Base-by-base conservation (phyloP, 1,284 basidiomycete species). In the Flammula alnicola region DNA sequence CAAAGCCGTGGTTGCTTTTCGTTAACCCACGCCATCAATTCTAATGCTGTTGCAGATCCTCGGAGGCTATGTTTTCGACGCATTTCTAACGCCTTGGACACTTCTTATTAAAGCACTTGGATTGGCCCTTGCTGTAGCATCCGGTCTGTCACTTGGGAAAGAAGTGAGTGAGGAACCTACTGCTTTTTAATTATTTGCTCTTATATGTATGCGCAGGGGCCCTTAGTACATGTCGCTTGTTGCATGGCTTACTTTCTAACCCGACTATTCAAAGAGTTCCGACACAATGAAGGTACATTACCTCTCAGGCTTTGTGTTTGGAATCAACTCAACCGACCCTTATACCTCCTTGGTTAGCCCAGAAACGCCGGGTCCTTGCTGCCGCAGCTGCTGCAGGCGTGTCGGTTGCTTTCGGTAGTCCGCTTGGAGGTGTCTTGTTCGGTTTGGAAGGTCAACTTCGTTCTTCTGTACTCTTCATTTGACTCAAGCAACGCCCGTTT, bases 91-190 rank as follows among this genome's bases (percentile, higher is more conserved):
- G n/a, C 78, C 84, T 0, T 87, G 84, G 85, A 88, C 84, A 0
- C 75, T 90, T 12, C 68, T 89, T 33, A 88, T 90, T 61, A 93
- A 93, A 65, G 81, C 84, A 0, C 67, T 92, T 37, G 90, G 89
- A 5, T 74, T 93, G 25, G 86, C 88, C 5, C 76, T 93, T 7
- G 77, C 87, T 1, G 88, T 91, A n/a, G 86, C 86, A 0, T 89
- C 86, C 8, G 88, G 88, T 0, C 71, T 91, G 11, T 88, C 86
- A 2, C 69, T 91, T 16, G 88, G 88, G 8, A 91, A 91, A 68
- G 85, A 88, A 70, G 83, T 77, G 42, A 33, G 62, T 37, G 9
- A 17, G 2, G 23, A 35, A 22, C 17, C n/a, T 39, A 14, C 9
- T 27, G 8, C 16, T 42, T 10, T 32, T 19, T 17, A 16, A 19